A percentile compares a stretch with the other conserved stretches of the same genome.
Conservation (phyloP, 2,329 filamentous ascomycete species). For the Alternaria sp. region DNA sequence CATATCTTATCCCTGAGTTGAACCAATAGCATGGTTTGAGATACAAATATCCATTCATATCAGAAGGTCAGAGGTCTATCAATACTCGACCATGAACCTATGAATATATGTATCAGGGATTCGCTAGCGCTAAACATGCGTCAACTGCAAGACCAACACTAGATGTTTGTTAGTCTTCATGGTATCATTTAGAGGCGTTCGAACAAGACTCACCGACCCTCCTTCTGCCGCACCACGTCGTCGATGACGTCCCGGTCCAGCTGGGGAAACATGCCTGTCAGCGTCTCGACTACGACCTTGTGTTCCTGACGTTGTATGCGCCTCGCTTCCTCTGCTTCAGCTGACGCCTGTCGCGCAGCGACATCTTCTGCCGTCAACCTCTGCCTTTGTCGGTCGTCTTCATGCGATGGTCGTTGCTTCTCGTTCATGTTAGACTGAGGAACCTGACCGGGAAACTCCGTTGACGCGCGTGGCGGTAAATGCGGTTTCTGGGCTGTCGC, state of each 20-base stretch:
- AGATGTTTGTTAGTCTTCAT: background rate
- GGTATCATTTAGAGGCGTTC: background rate
- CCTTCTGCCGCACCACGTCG: slow-evolving; percentile 94
- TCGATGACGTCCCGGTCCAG: slow-evolving; percentile 93
- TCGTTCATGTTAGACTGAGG: slow-evolving; percentile 12
- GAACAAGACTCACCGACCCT: slow-evolving; percentile 77
- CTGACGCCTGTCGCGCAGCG: slow-evolving; percentile 87
- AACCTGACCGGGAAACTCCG: slow-evolving; percentile 29
- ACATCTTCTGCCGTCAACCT: slow-evolving; percentile 79
- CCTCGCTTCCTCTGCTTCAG: slow-evolving; percentile 86
- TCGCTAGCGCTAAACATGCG: slow-evolving; percentile 25
- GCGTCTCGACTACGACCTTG: slow-evolving; percentile 87
- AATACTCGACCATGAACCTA: background rate
- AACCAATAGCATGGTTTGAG: background rate
- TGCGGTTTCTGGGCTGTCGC: slow-evolving; percentile 59
- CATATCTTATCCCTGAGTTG: background rate
- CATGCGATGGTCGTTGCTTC: slow-evolving; percentile 30
- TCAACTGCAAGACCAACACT: slow-evolving; percentile 25
- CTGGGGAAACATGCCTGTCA: slow-evolving; percentile 96
- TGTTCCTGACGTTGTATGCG: slow-evolving; percentile 85
- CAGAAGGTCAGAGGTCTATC: background rate
- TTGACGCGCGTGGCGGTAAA: slow-evolving; percentile 55
- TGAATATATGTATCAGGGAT: slow-evolving; percentile 15
- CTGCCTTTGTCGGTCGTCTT: slow-evolving; percentile 39
- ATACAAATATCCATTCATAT: background rate